Conservation (phyloP, 805 yeast species). For the Lachancea dasiensis region DNA sequence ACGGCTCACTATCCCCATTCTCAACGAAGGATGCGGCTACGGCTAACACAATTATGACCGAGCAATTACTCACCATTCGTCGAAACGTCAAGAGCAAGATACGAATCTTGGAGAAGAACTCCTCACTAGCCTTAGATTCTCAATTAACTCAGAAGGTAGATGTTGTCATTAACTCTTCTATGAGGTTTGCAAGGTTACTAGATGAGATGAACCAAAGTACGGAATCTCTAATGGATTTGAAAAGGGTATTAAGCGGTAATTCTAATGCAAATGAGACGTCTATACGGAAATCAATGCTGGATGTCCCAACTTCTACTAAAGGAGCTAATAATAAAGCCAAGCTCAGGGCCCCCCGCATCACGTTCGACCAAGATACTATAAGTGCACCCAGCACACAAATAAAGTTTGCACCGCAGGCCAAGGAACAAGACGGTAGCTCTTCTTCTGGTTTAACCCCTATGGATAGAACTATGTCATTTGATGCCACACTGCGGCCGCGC, state of each 20-base stretch:
- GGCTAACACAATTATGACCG: background rate
- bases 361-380: slow-evolving; percentile 2
- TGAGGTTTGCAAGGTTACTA: slow-evolving; percentile 20
- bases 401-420: slow-evolving; percentile 24
- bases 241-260: slow-evolving; percentile 26
- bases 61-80: slow-evolving; percentile 1
- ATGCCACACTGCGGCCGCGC: slow-evolving; percentile 8
- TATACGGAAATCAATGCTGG: slow-evolving; percentile 21
- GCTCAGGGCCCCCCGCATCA: slow-evolving; percentile 4
- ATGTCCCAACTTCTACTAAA: slow-evolving; percentile 10
- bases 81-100: slow-evolving; percentile 1
- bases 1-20: background rate
- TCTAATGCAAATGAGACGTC: slow-evolving; percentile 7
- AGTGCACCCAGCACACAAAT: slow-evolving; percentile 16
- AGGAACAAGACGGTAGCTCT: slow-evolving; percentile 20
- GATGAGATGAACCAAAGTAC: slow-evolving; percentile 19
- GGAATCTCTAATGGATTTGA: slow-evolving; percentile 19
- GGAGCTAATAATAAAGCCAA: slow-evolving; percentile 8
- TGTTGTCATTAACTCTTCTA: slow-evolving; percentile 19
- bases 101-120: background rate
- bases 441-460: slow-evolving; percentile 12
- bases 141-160: slow-evolving; percentile 12
- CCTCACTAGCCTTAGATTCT: slow-evolving; percentile 2
- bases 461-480: slow-evolving; percentile 10
- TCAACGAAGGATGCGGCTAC: background rate